Base-by-base conservation (phyloP, 2,329 filamentous ascomycete species). In the Colletotrichum camelliae region DNA sequence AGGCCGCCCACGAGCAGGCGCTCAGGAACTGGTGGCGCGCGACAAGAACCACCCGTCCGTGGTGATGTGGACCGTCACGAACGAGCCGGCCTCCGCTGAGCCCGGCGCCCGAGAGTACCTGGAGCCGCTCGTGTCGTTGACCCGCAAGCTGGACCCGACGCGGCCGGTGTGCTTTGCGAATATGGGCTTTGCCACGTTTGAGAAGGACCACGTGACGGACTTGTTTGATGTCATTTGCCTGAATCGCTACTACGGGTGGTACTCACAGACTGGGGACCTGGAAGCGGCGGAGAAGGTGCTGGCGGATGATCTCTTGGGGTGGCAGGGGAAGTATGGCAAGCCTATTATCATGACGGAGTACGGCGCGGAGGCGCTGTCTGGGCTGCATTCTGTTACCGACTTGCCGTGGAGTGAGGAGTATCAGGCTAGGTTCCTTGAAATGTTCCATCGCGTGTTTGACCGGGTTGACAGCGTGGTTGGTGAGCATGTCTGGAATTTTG, bases 361-460 rank as follows among this genome's bases (percentile, higher is more conserved):
- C 27, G 81, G 82, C 1, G 81, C 80, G 1, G 82, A 83, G 61
- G 81, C 80, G 0, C 21, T 81, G 5, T 74, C 81, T 0, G 82
- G 82, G 0, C 58, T 83, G 21, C 81, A 83, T 67, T 76, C 81
- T 4, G 72, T 80, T 1, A 35, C 71, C 1, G 79, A 77, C 9
- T 52, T 82, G 6, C 79, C 79, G 4, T 82, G 81, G 81, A 80
- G 79, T 27, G 81, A 83, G 64, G 81, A 82, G 73, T 82, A 79
- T 70, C 81, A 82, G 70, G 67, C 72, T 1, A 13, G 67, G 9
- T 62, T 82, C 24, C 67, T 83, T 16, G 77, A 80, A 21, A 81
- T 81, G 80, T 82, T 77, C 18, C 81, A 82, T 39, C 77, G 80
- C 3, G 82, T 84, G 6, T 81, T 82, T 67, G 82, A 83, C 64